Evolutionary conservation across 2,329 filamentous ascomycete genomes (phyloP), one percentile per base, ranked within the genome.

Genomic region (Endoconidiophora laricicola): DNA sequence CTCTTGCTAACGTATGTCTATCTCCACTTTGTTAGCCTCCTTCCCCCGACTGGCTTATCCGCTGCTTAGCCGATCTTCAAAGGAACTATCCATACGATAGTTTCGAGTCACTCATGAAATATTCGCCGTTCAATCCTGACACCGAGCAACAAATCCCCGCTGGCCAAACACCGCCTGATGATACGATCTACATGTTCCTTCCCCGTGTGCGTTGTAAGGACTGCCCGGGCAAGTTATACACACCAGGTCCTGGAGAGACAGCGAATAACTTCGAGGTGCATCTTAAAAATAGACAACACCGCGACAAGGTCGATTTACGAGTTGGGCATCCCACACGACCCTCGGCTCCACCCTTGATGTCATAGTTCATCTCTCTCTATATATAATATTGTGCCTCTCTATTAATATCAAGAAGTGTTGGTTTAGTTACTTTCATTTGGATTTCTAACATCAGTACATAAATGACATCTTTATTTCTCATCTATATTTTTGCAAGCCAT

Each of bases 211-310:
- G 86, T 52, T 98, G 91, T 63, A 77, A 82, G 44, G 91, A 98
- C 63, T 96, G 91, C 62, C 86, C 86, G 0, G 86, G 86, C 26
- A 96, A 95, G 64, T 70, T 94, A 9, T 98, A 98, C 64, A 94
- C 88, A 0, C 86, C 88, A 0, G 85, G 87, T 0, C 86, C 88
- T 0, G 86, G 82, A 22, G 83, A 76, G 62, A 87, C 86, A 2
- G 84, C 90, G 4, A 81, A 81, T 43, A 94, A 94, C 60, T 98
- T 98, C 55, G 86, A 94, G 65, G 79, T 93, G 1, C 91, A 98
- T 66, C 70, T 96, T 45, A 85, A 81, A 64, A 95, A 94, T 64
- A 77, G 83, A 41, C 70, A 74, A 48, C 91, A 98, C 63, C 76
- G 81, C 58, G 78, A 85, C 57, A 76, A 75, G 58, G 84, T 88